A percentile compares a stretch with the other conserved stretches of the same genome.
Evolutionary conservation across 805 yeast species (phyloP).

Genomic region (Saccharomyces jurei): DNA sequence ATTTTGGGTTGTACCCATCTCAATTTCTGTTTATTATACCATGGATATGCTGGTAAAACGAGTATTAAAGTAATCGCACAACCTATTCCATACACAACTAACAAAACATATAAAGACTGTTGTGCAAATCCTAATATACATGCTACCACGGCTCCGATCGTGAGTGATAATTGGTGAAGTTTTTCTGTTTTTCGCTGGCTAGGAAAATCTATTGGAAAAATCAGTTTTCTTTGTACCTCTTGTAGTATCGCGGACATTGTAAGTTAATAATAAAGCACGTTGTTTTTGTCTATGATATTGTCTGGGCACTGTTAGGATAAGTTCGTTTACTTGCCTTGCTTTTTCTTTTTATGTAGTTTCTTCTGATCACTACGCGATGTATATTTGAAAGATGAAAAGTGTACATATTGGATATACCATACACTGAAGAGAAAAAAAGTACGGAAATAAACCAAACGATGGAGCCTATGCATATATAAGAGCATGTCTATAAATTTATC

Average conservation of each 20-base stretch:
- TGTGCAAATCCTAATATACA: slow-evolving; percentile 41
- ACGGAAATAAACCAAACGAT: not conserved
- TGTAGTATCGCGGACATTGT: slow-evolving; percentile 30
- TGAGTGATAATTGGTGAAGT: slow-evolving; percentile 11
- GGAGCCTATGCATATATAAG: not conserved
- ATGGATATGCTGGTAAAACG: slow-evolving; percentile 53
- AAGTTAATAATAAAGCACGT: not conserved
- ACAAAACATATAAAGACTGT: slow-evolving; percentile 36
- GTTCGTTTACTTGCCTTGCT: not conserved
- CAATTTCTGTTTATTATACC: slow-evolving; percentile 42
- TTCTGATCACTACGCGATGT: not conserved
- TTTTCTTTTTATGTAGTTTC: not conserved
- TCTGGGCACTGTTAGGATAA: not conserved
- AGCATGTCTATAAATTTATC: not conserved
- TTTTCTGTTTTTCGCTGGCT: slow-evolving; percentile 21
- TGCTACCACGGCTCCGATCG: slow-evolving; percentile 30
- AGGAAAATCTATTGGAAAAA: slow-evolving; percentile 30
- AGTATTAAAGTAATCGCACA: slow-evolving; percentile 30
- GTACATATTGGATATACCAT: not conserved
- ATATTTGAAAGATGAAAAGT: not conserved
- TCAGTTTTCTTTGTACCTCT: slow-evolving; percentile 20
- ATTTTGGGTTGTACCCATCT: slow-evolving; percentile 37
- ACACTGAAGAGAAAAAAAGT: not conserved
- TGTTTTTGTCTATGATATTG: not conserved
- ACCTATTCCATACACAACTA: slow-evolving; percentile 35